A percentile compares a stretch with the other conserved stretches of the same genome.
Conservation (phyloP, 2,329 filamentous ascomycete genomes). For the Penicillium sclerotiorum region DNA sequence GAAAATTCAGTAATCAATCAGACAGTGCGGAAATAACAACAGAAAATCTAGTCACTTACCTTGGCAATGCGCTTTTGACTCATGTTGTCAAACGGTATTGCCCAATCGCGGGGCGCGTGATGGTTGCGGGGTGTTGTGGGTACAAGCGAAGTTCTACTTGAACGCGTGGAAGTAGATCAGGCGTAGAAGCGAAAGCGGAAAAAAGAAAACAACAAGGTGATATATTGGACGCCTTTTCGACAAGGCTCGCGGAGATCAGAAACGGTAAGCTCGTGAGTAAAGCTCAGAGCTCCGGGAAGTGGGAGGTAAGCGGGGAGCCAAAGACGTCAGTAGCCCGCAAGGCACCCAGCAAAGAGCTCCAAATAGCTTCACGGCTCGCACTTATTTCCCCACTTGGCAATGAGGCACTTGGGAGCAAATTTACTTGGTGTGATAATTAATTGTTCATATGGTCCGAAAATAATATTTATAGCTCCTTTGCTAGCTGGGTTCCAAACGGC, state of each 20-base stretch:
- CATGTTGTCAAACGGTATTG: slow-evolving; percentile 29
- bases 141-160: background rate
- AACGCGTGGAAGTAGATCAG: no score
- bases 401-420: background rate
- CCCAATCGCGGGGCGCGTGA: slow-evolving; percentile 16
- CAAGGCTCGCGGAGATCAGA: no score
- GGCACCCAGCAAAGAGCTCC: background rate
- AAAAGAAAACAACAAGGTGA: no score
- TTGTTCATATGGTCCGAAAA: background rate
- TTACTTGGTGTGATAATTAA: background rate
- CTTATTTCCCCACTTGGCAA: background rate
- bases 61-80: slow-evolving; percentile 53
- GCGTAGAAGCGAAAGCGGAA: no score
- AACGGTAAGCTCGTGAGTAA: background rate
- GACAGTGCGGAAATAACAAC: no score
- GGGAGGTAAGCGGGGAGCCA: slow-evolving; percentile 6
- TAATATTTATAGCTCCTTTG: background rate
- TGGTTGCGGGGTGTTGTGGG: slow-evolving; percentile 15
- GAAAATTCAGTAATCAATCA: slow-evolving; percentile 1
- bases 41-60: slow-evolving; percentile 27
- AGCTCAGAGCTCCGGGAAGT: slow-evolving; percentile 1
- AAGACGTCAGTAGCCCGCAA: slow-evolving; percentile 24
- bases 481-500: background rate
- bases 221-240: no score
- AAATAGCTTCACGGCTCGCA: no score